Conservation (phyloP, 192 early-diverging fungal genomes). For the Coemansia sp. region DNA sequence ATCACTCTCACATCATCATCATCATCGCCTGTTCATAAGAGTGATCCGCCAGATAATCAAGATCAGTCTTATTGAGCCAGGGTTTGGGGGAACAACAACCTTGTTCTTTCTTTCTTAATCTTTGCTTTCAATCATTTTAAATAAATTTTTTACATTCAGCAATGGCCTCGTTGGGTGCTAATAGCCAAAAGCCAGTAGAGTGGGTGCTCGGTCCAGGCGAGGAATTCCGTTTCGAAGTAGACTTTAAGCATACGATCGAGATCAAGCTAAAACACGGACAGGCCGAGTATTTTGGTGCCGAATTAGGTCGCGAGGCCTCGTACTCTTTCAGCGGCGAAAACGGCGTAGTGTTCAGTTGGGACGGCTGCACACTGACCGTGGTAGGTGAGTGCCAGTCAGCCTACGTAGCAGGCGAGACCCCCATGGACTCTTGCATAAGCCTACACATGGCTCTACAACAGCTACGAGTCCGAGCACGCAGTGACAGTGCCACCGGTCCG, state of each 20-base stretch:
- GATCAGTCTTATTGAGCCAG: too few species aligned
- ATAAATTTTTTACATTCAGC: background rate
- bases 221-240: conserved; percentile 94
- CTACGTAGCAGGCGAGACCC: conserved; percentile 94
- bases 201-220: conserved; percentile 75
- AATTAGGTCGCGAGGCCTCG: conserved; percentile 76
- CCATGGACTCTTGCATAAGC: conserved; percentile 90
- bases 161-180: background rate
- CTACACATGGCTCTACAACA: conserved; percentile 88
- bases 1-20: background rate
- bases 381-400: conserved; percentile 73
- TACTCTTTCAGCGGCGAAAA: conserved; percentile 87
- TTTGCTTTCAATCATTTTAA: background rate
- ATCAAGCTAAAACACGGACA: conserved; percentile 70
- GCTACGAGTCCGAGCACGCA: conserved; percentile 54
- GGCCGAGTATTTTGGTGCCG: conserved; percentile 95
- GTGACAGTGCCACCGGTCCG: conserved; percentile 28
- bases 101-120: background rate
- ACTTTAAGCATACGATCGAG: conserved; percentile 62
- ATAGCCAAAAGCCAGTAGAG: conserved; percentile 42
- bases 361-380: conserved; percentile 76
- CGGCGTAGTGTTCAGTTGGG: conserved; percentile 90
- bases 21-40: too few species aligned
- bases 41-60: too few species aligned
- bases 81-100: too few species aligned